Evolutionary conservation across 768 basidiomycete genomes (phyloP), one percentile per base, ranked within the genome.

Genomic region (Tylopilus sp.): DNA sequence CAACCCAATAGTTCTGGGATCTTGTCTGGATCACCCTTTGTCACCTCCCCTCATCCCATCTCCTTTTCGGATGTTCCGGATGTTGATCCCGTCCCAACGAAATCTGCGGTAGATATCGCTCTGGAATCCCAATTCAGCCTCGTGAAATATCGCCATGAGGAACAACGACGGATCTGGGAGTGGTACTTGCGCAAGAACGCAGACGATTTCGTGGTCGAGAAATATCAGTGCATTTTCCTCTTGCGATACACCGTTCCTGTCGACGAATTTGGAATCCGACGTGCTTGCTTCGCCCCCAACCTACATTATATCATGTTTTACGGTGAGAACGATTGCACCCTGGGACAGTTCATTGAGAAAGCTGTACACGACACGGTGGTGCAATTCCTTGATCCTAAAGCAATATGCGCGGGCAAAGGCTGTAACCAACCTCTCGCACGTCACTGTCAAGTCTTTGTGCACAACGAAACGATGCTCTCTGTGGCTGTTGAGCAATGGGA

Each of bases 321-420:
- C 62, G 88, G 92, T 42, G 86, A 91, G 57, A 93, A 93, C 52
- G 94, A 97, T 64, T 83, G 81, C 65, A 95, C 97, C 1, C 79
- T 99, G 13, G 93, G 95, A 0, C 91, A 95, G 65, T 98, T 86
- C 73, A 86, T 99, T 55, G 93, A 97, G 61, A 83, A 82, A 42
- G 79, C 84, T 0, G 83, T 90, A 39, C 74, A 74, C 44, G 85
- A 88, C 44, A 83, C 82, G 0, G 68, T 90, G 22, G 76, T 76
- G 17, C 84, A 86, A 50, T 85, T 83, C 64, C 67, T 85, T 51
- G 85, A 89, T 61, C 80, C 85, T 28, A 88, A 79, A 70, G 84
- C 88, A 3, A 73, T 86, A 31, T 98, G 95, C 61, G 77, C 80
- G 0, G 86, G 86, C 31, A 95, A 93, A 66, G 82, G 82, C 3